phyloP scores from a whole-genome alignment of 2,329 filamentous ascomycete genomes.

The Fusarium sp. region DNA sequence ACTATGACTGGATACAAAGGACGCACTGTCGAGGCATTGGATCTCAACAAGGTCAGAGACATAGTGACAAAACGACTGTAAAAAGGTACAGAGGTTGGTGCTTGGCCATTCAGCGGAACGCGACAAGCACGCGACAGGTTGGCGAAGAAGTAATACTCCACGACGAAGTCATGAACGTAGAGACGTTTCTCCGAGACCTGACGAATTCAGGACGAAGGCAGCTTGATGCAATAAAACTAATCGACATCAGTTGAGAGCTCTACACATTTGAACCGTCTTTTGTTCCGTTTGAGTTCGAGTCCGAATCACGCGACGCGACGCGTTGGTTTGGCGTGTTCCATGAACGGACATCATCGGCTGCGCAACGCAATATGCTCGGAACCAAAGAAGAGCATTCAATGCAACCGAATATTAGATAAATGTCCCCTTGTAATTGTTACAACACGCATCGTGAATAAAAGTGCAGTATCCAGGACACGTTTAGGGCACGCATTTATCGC shows the following conservation, averaged over 20 bases:
- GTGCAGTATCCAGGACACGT: rapidly evolving
- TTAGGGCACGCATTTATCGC: background rate
- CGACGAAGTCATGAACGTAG: rapidly evolving
- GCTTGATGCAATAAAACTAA: background rate
- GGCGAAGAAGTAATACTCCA: background rate
- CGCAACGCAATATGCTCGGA: rapidly evolving
- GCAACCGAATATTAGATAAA: rapidly evolving
- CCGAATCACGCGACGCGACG: background rate
- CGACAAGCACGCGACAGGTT: background rate
- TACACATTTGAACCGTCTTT: background rate
- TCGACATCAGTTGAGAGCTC: rapidly evolving
- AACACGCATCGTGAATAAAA: rapidly evolving
- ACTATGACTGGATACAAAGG: constrained; percentile 64
- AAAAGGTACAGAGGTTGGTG: rapidly evolving
- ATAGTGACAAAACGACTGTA: constrained; percentile 51
- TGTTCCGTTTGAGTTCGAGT: background rate
- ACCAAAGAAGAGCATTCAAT: rapidly evolving
- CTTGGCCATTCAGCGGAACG: background rate
- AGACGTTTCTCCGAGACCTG: background rate
- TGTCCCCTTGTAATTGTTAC: rapidly evolving
- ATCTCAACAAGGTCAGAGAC: constrained; percentile 55
- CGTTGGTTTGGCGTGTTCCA: background rate
- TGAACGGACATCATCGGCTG: background rate
- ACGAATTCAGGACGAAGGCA: background rate
- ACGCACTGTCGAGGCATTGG: constrained; percentile 58